Conservation (phyloP, 2,329 filamentous ascomycete species). For the Stachybotrys chlorohalonatus region DNA sequence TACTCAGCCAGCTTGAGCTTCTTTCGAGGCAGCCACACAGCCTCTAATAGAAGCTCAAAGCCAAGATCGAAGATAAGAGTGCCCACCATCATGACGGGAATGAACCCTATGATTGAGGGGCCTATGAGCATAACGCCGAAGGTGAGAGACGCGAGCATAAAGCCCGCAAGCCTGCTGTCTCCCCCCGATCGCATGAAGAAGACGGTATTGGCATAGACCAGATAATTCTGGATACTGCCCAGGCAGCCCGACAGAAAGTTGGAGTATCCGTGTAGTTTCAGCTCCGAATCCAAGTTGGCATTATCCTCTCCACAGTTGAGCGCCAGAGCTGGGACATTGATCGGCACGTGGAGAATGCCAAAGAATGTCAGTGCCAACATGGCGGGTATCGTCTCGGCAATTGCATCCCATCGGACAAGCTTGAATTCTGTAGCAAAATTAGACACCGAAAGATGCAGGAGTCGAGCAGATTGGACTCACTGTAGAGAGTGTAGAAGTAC, state of each 20-base stretch:
- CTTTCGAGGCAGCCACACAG: slow-evolving; percentile 78
- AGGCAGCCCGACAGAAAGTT: slow-evolving; percentile 81
- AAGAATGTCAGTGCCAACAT: slow-evolving; percentile 98
- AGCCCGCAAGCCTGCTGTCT: slow-evolving; percentile 74
- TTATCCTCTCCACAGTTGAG: slow-evolving; percentile 89
- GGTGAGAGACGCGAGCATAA: slow-evolving; percentile 74
- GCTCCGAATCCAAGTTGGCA: slow-evolving; percentile 79
- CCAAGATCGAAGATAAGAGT: slow-evolving; percentile 91
- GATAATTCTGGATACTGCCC: slow-evolving; percentile 92
- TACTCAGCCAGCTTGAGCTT: slow-evolving; percentile 85
- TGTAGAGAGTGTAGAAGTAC: slow-evolving; percentile 94
- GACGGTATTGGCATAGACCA: slow-evolving; percentile 96
- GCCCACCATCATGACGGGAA: slow-evolving; percentile 94
- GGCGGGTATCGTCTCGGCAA: slow-evolving; percentile 77
- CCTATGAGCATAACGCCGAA: slow-evolving; percentile 77
- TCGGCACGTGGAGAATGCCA: slow-evolving; percentile 91
- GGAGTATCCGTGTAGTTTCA: slow-evolving; percentile 86
- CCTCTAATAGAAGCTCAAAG: slow-evolving; percentile 84
- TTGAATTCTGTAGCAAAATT: slow-evolving; percentile 53
- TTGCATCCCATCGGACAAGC: slow-evolving; percentile 72
- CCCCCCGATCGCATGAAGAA: slow-evolving; percentile 93
- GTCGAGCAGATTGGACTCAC: slow-evolving; percentile 38
- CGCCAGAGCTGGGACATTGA: slow-evolving; percentile 91
- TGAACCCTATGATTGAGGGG: slow-evolving; percentile 82
- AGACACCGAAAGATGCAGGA: neutral